Base-by-base conservation (phyloP, 2,329 filamentous ascomycete genomes). In the Ascochyta koolunga region DNA sequence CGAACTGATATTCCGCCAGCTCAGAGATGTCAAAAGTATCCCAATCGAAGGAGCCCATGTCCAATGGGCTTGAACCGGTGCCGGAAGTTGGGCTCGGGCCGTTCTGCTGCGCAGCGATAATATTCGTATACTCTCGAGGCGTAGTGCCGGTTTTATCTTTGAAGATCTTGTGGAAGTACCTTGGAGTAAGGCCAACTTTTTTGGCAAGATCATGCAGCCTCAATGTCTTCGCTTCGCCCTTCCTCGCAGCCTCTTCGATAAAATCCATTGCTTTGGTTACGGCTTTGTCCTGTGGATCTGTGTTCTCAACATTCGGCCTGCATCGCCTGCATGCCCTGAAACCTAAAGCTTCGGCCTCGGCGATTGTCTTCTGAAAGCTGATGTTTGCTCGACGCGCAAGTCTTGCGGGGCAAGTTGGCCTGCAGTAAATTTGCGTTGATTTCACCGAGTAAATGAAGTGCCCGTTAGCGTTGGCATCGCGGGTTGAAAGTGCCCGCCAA, bases 251-350 rank as follows among this genome's bases (percentile, higher is more conserved):
- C 37, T 64, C 58, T 32, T 70, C 67, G 18, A 73, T 69, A 18
- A 73, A 60, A 44, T 51, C 57, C 46, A 67, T 71, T 25, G 71
- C 72, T 56, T 64, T 80, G 46, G 69, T 70, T 4, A 82, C 79
- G 4, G 78, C 79, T 5, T 62, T 66, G 37, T 78, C 78, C 50
- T 80, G 56, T 62, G 78, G 78, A 72, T 82, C 69, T 53, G 72
- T 63, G 62, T 76, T 47, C 2, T 64, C 64, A 6, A 47, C 54
- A 18, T 80, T 73, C 47, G 78, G 84, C 54, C 78, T 77, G 69
- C 84, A 86, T 15, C 83, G 76, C 70, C 84, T 86, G 71, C 85
- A 87, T 0, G 84, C 73, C 21, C 84, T 76, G 63, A 79, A 87
- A 1, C 84, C 68, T 15, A 76, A 78, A 10, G 69, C 66, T 59